phyloP scores from a whole-genome alignment of 805 yeast genomes.

The Maudiozyma pseudohumilis region DNA sequence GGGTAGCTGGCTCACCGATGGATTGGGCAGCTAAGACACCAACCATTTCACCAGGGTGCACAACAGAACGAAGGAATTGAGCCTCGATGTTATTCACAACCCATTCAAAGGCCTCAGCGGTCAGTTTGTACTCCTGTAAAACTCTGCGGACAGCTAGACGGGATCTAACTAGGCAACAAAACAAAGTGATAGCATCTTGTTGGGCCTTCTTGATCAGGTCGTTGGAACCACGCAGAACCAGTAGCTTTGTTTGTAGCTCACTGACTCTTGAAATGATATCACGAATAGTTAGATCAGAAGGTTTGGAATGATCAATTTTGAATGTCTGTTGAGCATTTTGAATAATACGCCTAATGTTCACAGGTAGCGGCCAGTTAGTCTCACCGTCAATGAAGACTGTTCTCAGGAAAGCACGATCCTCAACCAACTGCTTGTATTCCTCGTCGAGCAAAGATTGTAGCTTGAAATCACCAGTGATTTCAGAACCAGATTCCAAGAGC shows the following conservation, averaged over 20 bases:
- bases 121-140: constrained; percentile 80
- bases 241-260: constrained; percentile 53
- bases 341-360: constrained; percentile 88
- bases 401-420: constrained; percentile 75
- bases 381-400: constrained; percentile 89
- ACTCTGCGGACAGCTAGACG: constrained; percentile 86
- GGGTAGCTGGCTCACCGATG: constrained; percentile 97
- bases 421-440: constrained; percentile 68
- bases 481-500: constrained; percentile 78
- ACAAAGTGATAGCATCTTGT: constrained; percentile 77
- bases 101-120: constrained; percentile 87
- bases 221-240: constrained; percentile 77
- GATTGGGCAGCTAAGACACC: constrained; percentile 97
- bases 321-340: constrained; percentile 97
- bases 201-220: constrained; percentile 74
- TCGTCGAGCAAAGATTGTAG: constrained; percentile 72
- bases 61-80: constrained; percentile 84
- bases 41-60: constrained; percentile 97
- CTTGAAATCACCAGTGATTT: constrained; percentile 80
- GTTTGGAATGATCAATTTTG: constrained; percentile 82
- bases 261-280: constrained; percentile 71
- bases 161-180: constrained; percentile 88
- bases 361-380: constrained; percentile 95
- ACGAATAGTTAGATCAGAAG: constrained; percentile 78
- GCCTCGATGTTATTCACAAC: constrained; percentile 88